A percentile compares a stretch with the other conserved stretches of the same genome.
phyloP scores from a whole-genome alignment of 257 asterid genomes.

The Solanum pennellii region DNA sequence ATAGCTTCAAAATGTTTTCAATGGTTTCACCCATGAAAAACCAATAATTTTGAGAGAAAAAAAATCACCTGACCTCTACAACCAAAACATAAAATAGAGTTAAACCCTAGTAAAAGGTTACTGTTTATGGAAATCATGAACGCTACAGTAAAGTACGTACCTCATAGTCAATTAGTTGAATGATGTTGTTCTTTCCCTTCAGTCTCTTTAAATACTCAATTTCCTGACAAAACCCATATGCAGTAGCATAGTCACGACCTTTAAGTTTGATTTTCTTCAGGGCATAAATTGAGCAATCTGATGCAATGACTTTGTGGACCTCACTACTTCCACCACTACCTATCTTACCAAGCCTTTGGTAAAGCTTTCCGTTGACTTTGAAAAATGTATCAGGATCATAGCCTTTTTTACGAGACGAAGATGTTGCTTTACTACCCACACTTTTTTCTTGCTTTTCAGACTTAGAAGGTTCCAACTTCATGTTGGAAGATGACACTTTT shows the following conservation, averaged over 20 bases:
- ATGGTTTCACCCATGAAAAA: not conserved
- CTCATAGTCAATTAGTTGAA: constrained; percentile 92
- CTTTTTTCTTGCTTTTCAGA: constrained; percentile 49
- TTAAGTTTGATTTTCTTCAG: constrained; percentile 86
- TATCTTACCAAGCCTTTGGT: constrained; percentile 96
- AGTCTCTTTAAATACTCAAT: constrained; percentile 67
- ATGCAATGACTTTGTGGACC: constrained; percentile 96
- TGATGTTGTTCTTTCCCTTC: constrained; percentile 79
- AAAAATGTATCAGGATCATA: constrained; percentile 83
- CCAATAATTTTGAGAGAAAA: not conserved
- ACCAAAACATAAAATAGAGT: not conserved
- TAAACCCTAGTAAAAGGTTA: not conserved
- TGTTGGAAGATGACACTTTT: constrained; percentile 26
- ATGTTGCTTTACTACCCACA: constrained; percentile 43
- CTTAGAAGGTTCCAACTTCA: constrained; percentile 40
- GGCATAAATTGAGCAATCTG: constrained; percentile 87
- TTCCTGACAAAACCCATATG: constrained; percentile 96
- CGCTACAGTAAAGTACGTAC: constrained; percentile 25
- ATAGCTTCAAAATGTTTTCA: not conserved
- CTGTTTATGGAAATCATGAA: not conserved
- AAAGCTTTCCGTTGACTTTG: constrained; percentile 89
- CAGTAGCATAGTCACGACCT: constrained; percentile 98
- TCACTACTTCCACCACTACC: constrained; percentile 99
- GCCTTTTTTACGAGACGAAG: constrained; percentile 71
- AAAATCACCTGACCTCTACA: not conserved